A percentile compares a stretch with the other conserved stretches of the same genome.
These are phyloP conservation scores for Friedmanniomyces simplex DNA, from an alignment of 495 filamentous ascomycete genomes.

Conservation along the genomic window DNA sequence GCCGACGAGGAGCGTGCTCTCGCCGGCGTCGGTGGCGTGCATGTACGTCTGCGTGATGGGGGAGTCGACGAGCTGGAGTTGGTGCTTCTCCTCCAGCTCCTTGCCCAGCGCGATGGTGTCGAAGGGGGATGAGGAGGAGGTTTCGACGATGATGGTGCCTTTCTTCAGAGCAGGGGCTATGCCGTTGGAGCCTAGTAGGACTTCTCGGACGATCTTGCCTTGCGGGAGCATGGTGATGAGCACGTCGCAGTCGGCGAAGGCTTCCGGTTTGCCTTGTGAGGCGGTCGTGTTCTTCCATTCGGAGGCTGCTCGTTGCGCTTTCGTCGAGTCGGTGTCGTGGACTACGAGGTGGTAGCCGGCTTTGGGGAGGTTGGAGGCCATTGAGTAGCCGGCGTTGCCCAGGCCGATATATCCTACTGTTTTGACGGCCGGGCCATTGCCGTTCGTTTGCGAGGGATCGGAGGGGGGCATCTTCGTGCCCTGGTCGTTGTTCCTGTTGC, in stretches of 20 bases:
- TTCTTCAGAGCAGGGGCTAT: slow-evolving; percentile 22
- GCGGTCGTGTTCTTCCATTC: slow-evolving; percentile 19
- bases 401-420: slow-evolving; percentile 27
- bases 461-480: slow-evolving; percentile 7
- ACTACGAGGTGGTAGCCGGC: slow-evolving; percentile 24
- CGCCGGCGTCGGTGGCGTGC: slow-evolving; percentile 24
- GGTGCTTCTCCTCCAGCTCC: slow-evolving; percentile 20
- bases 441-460: not conserved
- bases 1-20: slow-evolving; percentile 24
- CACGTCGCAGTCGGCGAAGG: slow-evolving; percentile 24
- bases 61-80: slow-evolving; percentile 24
- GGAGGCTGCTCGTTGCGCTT: slow-evolving; percentile 17
- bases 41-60: slow-evolving; percentile 27
- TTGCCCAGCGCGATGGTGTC: slow-evolving; percentile 22
- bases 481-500: not conserved
- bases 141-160: slow-evolving; percentile 26
- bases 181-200: slow-evolving; percentile 22
- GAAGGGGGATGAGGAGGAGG: slow-evolving; percentile 25
- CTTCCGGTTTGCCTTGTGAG: slow-evolving; percentile 5
- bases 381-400: slow-evolving; percentile 26
- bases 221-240: slow-evolving; percentile 29
- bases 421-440: not conserved
- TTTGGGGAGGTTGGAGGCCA: slow-evolving; percentile 26
- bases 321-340: slow-evolving; percentile 22
- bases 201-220: slow-evolving; percentile 25